These are phyloP conservation scores for Amaranthus tricolor DNA, from an alignment of 179 eudicot genomes.

Conservation along the genomic window DNA sequence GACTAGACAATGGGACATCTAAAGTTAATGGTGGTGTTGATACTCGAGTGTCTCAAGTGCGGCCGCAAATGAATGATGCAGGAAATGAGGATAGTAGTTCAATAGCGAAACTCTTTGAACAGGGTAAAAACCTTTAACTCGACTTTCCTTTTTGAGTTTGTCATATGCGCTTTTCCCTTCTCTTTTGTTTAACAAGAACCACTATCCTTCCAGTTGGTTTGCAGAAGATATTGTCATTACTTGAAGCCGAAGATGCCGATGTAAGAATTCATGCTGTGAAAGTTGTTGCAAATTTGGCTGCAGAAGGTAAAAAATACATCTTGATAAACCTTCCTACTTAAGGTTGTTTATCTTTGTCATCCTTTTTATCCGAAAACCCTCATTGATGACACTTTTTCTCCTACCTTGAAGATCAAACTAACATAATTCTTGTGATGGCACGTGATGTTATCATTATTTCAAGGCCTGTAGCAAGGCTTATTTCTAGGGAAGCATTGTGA, in stretches of 20 bases:
- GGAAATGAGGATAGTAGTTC: conserved; percentile 66
- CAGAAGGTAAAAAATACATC: conserved; percentile 59
- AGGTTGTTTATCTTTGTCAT: background rate
- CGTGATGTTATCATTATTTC: background rate
- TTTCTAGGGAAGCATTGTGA: background rate
- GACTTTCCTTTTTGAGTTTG: conserved; percentile 6
- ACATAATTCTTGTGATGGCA: background rate
- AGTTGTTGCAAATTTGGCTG: conserved; percentile 93
- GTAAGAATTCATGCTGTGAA: conserved; percentile 91
- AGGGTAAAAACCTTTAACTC: conserved; percentile 46
- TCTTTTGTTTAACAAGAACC: conserved; percentile 15
- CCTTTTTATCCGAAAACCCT: background rate
- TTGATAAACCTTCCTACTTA: background rate
- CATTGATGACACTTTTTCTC: background rate
- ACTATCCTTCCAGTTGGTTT: conserved; percentile 59
- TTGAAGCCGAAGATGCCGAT: conserved; percentile 87
- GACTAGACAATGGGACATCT: conserved; percentile 52
- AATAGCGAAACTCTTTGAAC: conserved; percentile 88
- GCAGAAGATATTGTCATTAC: conserved; percentile 86
- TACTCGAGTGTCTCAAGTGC: conserved; percentile 54
- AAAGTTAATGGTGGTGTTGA: conserved; percentile 37
- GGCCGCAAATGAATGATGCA: conserved; percentile 47
- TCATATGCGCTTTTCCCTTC: conserved; percentile 4
- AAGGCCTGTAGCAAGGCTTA: background rate
- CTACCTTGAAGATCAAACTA: background rate